Percentiles rank a stretch among this genome's conserved stretches.
These are phyloP conservation scores for Beauveria varroae DNA, from an alignment of 2,329 filamentous ascomycete species.

Conservation along the genomic window DNA sequence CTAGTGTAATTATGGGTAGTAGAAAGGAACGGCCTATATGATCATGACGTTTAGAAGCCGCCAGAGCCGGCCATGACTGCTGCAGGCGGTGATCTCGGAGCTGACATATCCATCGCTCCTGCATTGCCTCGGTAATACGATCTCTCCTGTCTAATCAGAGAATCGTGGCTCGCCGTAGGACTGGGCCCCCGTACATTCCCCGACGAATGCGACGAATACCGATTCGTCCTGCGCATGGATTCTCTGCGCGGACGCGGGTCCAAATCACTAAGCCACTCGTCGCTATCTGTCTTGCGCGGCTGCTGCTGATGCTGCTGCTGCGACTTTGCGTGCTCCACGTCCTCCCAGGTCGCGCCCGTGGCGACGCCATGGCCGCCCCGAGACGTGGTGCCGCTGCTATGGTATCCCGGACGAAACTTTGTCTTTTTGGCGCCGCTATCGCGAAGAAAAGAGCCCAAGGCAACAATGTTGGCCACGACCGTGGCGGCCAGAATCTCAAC, in stretches of 20 bases:
- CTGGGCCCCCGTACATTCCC: background rate
- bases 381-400: constrained; percentile 20
- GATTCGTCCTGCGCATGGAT: constrained; percentile 1
- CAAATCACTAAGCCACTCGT: constrained; percentile 10
- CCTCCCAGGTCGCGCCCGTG: constrained; percentile 19
- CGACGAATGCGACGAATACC: constrained; percentile 4
- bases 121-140: background rate
- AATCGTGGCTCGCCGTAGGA: constrained; percentile 10
- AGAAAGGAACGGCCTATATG: background rate
- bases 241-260: background rate
- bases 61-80: constrained; percentile 8
- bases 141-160: constrained; percentile 6
- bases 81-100: background rate
- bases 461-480: constrained; percentile 74
- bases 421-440: constrained; percentile 81
- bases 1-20: background rate
- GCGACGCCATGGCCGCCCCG: constrained; percentile 17
- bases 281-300: constrained; percentile 8
- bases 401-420: constrained; percentile 60
- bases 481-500: constrained; percentile 82
- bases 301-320: background rate
- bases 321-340: constrained; percentile 17
- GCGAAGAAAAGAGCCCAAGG: constrained; percentile 81
- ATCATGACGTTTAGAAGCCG: background rate
- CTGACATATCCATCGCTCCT: background rate